Base-by-base conservation (phyloP, 805 yeast genomes). In the Wickerhamiella slavikovae region DNA sequence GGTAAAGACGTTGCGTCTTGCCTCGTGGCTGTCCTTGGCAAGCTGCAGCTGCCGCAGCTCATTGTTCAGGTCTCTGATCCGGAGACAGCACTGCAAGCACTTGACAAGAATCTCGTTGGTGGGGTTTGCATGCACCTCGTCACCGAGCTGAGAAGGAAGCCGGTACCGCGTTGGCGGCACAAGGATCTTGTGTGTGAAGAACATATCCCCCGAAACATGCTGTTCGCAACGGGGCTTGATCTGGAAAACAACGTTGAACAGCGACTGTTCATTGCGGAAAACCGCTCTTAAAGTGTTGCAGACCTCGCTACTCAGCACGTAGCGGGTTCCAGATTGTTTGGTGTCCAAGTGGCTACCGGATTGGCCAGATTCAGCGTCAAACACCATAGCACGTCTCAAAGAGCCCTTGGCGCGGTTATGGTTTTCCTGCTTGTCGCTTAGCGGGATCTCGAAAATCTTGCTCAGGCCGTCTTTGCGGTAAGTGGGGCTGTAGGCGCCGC, bases 91-190 rank as follows among this genome's bases (percentile, higher is more conserved):
- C 34, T 72, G 75, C 44, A 89, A 60, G 30, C 91, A 65, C 43
- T 71, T 75, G 15, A 89, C 64, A 28, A 89, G 59, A 33, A 83
- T 61, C 55, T 83, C 93, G 52, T 89, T 91, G 57, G 82, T 93
- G 28, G 89, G 58, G 51, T 80, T 83, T 55, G 89, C 94, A 52
- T 89, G 96, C 36, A 85, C 67, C 51, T 80, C 95, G 33, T 89
- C 99, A 33, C 98, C 98, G 35, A 89, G 61, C 52, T 83, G 83
- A 11, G 93, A 74, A n/a, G 99, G 98, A 41, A 83, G 64, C 52
- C 99, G 68, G 62, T 89, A 89, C 52, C 96, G 66, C 2, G 96
- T 91, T 29, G 98, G 83, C 22, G 99, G 98, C 23, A 91, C 96
- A 24, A 82, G 73, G 34, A 89, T 58, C 4, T 80, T 71, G 41